Conservation (phyloP, 2,329 filamentous ascomycete genomes). For the Phialophora expanda region DNA sequence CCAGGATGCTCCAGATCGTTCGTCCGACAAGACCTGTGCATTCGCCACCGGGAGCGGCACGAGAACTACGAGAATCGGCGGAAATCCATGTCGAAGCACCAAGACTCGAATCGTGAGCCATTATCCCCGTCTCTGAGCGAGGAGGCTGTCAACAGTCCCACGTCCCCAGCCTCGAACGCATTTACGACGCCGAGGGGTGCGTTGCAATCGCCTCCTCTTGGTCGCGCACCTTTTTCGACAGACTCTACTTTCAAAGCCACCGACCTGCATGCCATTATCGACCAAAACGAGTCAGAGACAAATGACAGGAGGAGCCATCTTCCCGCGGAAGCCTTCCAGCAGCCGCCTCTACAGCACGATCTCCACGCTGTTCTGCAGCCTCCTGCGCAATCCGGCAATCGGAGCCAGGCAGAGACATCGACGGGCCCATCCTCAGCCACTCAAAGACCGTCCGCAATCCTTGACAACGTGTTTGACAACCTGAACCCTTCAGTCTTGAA, state of each 20-base stretch:
- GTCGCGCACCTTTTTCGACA: conserved; percentile 25
- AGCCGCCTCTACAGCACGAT: conserved; percentile 6
- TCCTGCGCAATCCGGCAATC: conserved; percentile 6
- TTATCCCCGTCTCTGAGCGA: conserved; percentile 31
- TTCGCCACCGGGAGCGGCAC: conserved; percentile 80
- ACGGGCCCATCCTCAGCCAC: conserved; percentile 22
- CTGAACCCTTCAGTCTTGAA: conserved; percentile 38
- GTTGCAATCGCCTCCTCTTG: conserved; percentile 15
- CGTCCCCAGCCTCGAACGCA: conserved; percentile 25
- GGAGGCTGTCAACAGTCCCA: conserved; percentile 17
- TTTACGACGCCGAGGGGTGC: conserved; percentile 28
- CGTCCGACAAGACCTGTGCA: conserved; percentile 88
- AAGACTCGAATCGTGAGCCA: conserved; percentile 37
- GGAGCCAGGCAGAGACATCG: conserved; percentile 28
- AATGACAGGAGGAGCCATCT: conserved; percentile 42
- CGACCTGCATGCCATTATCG: conserved; percentile 21
- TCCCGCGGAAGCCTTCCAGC: not conserved
- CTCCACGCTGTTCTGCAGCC: conserved; percentile 10
- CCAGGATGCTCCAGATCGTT: conserved; percentile 88
- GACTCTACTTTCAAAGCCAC: conserved; percentile 19
- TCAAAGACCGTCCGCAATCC: conserved; percentile 38
- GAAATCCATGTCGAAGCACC: conserved; percentile 37
- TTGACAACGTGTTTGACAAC: conserved; percentile 40
- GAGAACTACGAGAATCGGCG: conserved; percentile 58
- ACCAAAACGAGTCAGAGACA: conserved; percentile 15